These are phyloP conservation scores for sweet orange (Citrus sinensis) DNA, from an alignment of 345 rosid species.

Conservation along the genomic window DNA sequence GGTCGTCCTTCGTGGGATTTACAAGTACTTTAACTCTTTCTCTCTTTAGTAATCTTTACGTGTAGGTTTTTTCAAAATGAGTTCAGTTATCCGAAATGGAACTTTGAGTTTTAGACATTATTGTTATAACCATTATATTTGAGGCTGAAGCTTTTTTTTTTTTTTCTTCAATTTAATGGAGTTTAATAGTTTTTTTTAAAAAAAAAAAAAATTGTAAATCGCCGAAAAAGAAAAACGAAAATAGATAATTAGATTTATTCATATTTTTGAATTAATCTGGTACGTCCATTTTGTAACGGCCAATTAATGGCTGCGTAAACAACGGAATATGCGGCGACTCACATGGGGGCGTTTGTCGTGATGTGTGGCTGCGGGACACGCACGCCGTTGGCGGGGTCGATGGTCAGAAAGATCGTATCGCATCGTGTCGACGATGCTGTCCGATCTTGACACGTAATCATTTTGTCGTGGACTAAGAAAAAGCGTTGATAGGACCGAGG, in stretches of 20 bases:
- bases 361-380: not conserved
- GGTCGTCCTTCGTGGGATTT: too few relatives aligned
- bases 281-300: not conserved
- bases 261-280: not conserved
- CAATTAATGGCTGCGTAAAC: not conserved
- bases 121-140: too few relatives aligned
- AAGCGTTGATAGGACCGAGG: not conserved
- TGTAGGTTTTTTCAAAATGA: too few relatives aligned
- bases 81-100: too few relatives aligned
- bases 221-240: not conserved
- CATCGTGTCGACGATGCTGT: not conserved
- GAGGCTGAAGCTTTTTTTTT: too few relatives aligned
- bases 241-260: not conserved
- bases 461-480: not conserved
- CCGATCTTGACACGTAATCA: not conserved
- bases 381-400: not conserved
- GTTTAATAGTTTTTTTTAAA: too few relatives aligned
- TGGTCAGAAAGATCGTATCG: not conserved
- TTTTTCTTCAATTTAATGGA: too few relatives aligned
- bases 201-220: not conserved
- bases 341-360: constrained; percentile 28
- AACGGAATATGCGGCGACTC: constrained; percentile 19
- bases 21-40: too few relatives aligned
- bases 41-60: too few relatives aligned
- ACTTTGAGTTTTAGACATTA: too few relatives aligned